phyloP scores from a whole-genome alignment of 306 rosid species.

The Gastrolobium bilobum region DNA sequence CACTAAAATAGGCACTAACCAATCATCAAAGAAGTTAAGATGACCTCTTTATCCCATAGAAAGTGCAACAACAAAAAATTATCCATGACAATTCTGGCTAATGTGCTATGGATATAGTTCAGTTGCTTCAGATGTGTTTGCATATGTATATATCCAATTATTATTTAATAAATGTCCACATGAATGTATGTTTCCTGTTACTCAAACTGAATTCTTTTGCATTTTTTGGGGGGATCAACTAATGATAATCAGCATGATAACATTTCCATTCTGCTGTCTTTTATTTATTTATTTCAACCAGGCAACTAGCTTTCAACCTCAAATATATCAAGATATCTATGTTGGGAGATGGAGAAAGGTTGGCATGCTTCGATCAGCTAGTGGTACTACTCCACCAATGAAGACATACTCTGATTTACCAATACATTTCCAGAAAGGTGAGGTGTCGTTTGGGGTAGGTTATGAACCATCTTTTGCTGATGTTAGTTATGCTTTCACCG shows the following conservation, averaged over 20 bases:
- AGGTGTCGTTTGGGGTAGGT: conserved; percentile 94
- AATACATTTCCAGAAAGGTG: conserved; percentile 81
- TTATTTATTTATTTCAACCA: conserved; percentile 55
- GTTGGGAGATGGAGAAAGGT: conserved; percentile 99
- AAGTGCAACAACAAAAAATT: neutral
- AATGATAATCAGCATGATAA: conserved; percentile 16
- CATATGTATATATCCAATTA: neutral
- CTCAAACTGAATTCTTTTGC: conserved; percentile 1
- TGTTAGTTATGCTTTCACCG: conserved; percentile 90
- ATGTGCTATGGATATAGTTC: conserved; percentile 30
- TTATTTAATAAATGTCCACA: conserved; percentile 6
- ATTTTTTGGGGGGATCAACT: neutral
- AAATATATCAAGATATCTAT: conserved; percentile 82
- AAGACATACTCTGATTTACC: conserved; percentile 88
- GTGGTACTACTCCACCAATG: conserved; percentile 97
- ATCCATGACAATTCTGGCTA: neutral
- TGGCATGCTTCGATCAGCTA: conserved; percentile 93
- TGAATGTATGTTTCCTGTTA: conserved; percentile 31
- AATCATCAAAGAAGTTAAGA: conserved; percentile 22
- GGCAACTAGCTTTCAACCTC: conserved; percentile 99
- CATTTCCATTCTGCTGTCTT: conserved; percentile 46
- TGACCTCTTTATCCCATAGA: neutral
- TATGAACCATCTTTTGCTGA: conserved; percentile 96
- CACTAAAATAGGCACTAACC: neutral
- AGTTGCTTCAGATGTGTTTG: conserved; percentile 22